Conservation (phyloP, 208 protist genomes). For the Vickermania spadyakhi region DNA sequence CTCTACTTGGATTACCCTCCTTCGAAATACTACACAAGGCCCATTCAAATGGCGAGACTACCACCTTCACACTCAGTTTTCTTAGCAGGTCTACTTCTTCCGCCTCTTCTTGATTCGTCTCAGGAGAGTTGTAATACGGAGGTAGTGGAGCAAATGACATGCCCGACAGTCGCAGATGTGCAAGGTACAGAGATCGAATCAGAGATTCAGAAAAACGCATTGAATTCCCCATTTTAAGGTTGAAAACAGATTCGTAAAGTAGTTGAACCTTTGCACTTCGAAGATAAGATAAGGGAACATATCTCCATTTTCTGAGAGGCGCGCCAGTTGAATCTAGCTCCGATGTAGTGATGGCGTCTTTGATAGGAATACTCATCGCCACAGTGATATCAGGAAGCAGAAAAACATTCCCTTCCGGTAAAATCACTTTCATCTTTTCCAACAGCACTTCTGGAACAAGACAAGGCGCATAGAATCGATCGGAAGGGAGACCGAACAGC, state of each 20-base stretch:
- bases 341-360: not conserved
- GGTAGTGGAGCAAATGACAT: too few relatives aligned
- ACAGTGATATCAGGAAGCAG: not conserved
- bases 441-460: not conserved
- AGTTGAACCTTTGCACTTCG: not conserved
- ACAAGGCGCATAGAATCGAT: not conserved
- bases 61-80: not conserved
- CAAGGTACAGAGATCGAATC: too few relatives aligned
- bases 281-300: not conserved
- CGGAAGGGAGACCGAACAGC: not conserved
- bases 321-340: not conserved
- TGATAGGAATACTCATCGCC: not conserved
- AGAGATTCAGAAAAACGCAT: too few relatives aligned
- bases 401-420: not conserved
- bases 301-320: not conserved
- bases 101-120: too few relatives aligned
- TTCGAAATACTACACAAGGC: not conserved
- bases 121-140: too few relatives aligned
- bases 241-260: not conserved
- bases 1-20: too few relatives aligned
- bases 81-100: too few relatives aligned
- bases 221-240: too few relatives aligned
- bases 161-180: too few relatives aligned
- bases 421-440: not conserved
- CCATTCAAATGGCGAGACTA: not conserved